A percentile compares a stretch with the other conserved stretches of the same genome.
These are phyloP conservation scores for Tillandsia fasciculata DNA, from an alignment of 176 grass and related monocot genomes.

Conservation along the genomic window DNA sequence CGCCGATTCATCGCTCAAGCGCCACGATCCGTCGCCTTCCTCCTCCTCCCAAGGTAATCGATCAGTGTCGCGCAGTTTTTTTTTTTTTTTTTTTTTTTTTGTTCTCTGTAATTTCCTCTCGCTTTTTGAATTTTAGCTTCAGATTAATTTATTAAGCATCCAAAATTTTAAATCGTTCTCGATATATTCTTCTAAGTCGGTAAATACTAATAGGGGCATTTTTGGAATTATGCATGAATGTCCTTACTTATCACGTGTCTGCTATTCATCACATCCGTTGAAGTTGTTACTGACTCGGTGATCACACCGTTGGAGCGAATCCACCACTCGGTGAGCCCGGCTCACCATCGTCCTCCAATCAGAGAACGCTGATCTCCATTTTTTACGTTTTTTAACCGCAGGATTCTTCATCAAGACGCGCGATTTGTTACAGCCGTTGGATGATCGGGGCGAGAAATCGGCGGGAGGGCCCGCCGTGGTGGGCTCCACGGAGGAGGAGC, in stretches of 20 bases:
- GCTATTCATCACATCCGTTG: no score
- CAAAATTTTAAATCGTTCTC: not conserved
- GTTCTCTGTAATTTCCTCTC: not conserved
- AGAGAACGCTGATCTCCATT: no score
- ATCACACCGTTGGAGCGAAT: not conserved
- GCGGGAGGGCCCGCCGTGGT: no score
- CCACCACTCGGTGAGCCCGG: not conserved
- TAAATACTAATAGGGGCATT: not conserved
- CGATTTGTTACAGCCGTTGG: no score
- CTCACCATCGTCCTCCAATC: not conserved
- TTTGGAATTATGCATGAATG: not conserved
- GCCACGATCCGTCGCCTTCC: conserved; percentile 7
- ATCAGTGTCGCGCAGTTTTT: no score
- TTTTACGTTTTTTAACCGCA: no score
- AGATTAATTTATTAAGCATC: not conserved
- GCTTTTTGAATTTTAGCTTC: not conserved
- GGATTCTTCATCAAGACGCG: no score
- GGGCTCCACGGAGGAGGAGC: not conserved
- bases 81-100: not conserved
- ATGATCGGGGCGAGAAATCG: no score
- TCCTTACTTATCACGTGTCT: no score
- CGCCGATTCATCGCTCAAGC: not conserved
- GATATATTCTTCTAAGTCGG: no score
- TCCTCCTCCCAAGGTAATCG: no score
- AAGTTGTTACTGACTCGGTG: no score